Conservation (phyloP, 2,329 filamentous ascomycete species). For the Claviceps maximensis region DNA sequence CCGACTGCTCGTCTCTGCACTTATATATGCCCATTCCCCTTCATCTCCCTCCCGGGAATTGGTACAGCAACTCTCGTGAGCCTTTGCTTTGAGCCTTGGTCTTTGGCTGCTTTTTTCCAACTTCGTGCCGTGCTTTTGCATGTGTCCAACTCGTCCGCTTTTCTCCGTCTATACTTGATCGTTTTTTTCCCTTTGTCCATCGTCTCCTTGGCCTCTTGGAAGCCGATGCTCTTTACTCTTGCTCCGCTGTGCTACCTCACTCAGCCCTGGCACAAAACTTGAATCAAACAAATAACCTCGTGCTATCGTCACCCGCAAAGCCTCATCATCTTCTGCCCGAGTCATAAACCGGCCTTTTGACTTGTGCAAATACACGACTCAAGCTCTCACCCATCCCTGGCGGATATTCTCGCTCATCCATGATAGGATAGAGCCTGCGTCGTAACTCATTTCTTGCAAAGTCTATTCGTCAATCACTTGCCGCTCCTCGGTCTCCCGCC, state of each 20-base stretch:
- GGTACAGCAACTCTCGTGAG: background rate
- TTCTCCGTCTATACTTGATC: background rate
- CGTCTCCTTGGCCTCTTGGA: background rate
- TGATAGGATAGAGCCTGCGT: background rate
- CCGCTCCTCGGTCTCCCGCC: slow-evolving; percentile 1
- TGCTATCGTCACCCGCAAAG: slow-evolving; percentile 3
- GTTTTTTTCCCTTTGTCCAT: background rate
- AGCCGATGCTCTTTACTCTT: background rate
- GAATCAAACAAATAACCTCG: slow-evolving; percentile 1
- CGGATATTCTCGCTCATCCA: background rate
- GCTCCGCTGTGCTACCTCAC: background rate
- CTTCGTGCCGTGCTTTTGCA: background rate
- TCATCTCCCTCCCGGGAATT: background rate
- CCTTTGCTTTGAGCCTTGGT: background rate
- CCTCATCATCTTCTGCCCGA: background rate
- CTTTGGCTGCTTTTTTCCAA: no score
- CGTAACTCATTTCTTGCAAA: background rate
- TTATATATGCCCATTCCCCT: background rate
- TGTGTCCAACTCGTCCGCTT: background rate
- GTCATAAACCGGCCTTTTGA: slow-evolving; percentile 1
- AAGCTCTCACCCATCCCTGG: background rate
- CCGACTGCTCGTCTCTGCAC: background rate
- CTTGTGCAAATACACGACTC: slow-evolving; percentile 2
- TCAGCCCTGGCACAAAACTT: background rate
- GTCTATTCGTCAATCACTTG: slow-evolving; percentile 1